Percentiles rank a stretch among this genome's conserved stretches.
phyloP scores from a whole-genome alignment of 2,329 filamentous ascomycete species.

The Paecilomyces sp. region DNA sequence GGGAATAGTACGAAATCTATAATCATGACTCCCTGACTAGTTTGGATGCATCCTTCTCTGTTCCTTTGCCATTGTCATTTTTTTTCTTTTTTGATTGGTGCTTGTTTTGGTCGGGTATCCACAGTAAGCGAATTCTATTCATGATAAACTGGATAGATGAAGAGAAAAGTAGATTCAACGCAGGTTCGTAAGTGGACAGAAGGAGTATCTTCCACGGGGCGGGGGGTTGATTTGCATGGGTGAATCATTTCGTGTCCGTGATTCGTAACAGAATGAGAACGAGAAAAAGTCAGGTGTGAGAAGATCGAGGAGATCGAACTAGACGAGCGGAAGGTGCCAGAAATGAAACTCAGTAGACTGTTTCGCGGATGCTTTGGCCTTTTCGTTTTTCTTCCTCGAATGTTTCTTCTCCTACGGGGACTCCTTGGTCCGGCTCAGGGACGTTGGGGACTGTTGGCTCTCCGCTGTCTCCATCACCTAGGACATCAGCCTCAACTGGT shows the following conservation, averaged over 20 bases:
- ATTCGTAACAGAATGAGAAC: background rate
- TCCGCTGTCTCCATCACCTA: constrained; percentile 25
- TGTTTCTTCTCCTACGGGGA: constrained; percentile 15
- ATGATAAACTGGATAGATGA: too few relatives aligned
- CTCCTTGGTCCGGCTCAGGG: constrained; percentile 10
- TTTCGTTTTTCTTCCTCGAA: constrained; percentile 1
- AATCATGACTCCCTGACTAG: too few relatives aligned
- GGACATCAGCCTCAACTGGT: constrained; percentile 16
- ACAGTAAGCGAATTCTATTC: too few relatives aligned
- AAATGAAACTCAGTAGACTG: background rate
- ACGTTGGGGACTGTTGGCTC: constrained; percentile 12
- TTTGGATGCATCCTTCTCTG: too few relatives aligned
- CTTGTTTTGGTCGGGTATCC: too few relatives aligned
- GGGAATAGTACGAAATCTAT: too few relatives aligned
- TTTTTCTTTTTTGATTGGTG: too few relatives aligned
- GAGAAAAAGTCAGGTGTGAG: background rate
- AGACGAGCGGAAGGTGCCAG: background rate
- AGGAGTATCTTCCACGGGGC: too few relatives aligned
- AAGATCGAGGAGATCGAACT: background rate
- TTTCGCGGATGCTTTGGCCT: background rate
- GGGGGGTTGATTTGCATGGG: background rate
- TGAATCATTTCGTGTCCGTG: background rate
- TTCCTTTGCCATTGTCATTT: too few relatives aligned
- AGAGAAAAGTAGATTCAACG: too few relatives aligned
- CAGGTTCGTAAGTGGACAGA: too few relatives aligned